Evolutionary conservation across 306 rosid species (phyloP).

Genomic region (Prunus mume): DNA sequence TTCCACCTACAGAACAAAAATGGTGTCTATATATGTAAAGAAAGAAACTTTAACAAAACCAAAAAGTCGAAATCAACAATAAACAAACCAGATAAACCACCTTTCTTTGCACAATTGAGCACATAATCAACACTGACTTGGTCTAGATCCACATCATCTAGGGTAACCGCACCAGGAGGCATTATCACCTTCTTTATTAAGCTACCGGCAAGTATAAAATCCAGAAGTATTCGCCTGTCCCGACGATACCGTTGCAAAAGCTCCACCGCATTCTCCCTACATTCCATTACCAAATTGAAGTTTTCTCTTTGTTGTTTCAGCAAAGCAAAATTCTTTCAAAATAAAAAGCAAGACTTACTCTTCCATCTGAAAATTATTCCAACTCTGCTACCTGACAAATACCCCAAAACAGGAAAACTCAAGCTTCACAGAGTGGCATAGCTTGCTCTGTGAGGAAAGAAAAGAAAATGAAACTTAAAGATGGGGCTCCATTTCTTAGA

Average conservation of each 20-base stretch:
- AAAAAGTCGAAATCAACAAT: not conserved
- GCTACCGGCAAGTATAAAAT: constrained; percentile 86
- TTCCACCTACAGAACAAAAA: constrained; percentile 49
- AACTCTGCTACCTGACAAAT: constrained; percentile 6
- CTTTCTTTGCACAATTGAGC: constrained; percentile 81
- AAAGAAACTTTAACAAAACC: not conserved
- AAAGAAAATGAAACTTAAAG: not conserved
- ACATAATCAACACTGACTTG: constrained; percentile 97
- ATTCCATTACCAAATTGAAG: constrained; percentile 3
- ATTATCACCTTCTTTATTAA: constrained; percentile 89
- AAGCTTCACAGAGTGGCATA: not conserved
- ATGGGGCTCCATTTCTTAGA: too few relatives aligned
- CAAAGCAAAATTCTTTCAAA: not conserved
- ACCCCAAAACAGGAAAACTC: not conserved
- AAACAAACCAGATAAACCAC: constrained; percentile 32
- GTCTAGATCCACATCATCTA: constrained; percentile 96
- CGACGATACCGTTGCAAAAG: constrained; percentile 81
- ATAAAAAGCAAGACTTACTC: constrained; percentile 52
- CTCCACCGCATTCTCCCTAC: constrained; percentile 75
- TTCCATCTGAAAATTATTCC: constrained; percentile 55
- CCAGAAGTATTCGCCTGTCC: constrained; percentile 84
- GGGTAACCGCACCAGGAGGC: constrained; percentile 98
- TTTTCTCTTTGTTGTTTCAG: not conserved
- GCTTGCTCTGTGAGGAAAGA: not conserved
- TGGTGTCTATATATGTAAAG: not conserved